A percentile compares a stretch with the other conserved stretches of the same genome.
phyloP scores from a whole-genome alignment of 2,329 filamentous ascomycete genomes.

The Sclerotinia minor region DNA sequence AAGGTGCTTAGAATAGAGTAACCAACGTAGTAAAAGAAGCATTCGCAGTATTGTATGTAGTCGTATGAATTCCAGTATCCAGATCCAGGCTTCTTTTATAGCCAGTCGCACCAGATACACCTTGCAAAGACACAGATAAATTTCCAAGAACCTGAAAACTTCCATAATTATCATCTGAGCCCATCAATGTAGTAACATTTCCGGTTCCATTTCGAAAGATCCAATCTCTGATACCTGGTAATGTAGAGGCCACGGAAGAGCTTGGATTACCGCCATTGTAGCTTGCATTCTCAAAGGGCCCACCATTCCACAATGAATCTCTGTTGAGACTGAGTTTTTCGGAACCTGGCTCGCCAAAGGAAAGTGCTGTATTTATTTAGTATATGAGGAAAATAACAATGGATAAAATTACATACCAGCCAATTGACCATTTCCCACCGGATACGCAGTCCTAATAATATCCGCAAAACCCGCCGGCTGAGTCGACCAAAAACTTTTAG shows the following conservation, averaged over 20 bases:
- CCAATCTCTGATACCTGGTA: conserved; percentile 48
- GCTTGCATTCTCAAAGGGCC: conserved; percentile 4
- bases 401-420: conserved; percentile 41
- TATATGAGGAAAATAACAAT: too few species aligned
- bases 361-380: conserved; percentile 41
- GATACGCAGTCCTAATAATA: conserved; percentile 46
- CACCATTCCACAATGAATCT: conserved; percentile 49
- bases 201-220: conserved; percentile 52
- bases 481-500: conserved; percentile 28
- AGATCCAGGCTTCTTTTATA: conserved; percentile 50
- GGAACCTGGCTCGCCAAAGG: conserved; percentile 46
- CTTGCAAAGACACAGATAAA: conserved; percentile 45
- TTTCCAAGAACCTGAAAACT: conserved; percentile 51
- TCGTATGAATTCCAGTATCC: conserved; percentile 45
- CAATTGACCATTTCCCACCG: conserved; percentile 52
- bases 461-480: conserved; percentile 28
- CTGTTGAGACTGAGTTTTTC: conserved; percentile 49
- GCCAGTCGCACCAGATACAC: conserved; percentile 36
- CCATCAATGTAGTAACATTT: conserved; percentile 41
- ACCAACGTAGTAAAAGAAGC: conserved; percentile 8
- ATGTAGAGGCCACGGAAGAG: conserved; percentile 40
- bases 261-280: conserved; percentile 51
- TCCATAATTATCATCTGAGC: conserved; percentile 47
- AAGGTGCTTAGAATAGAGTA: not conserved
- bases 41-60: conserved; percentile 30